A percentile compares a stretch with the other conserved stretches of the same genome.
These are phyloP conservation scores for Spathaspora hagerdaliae DNA, from an alignment of 805 yeast species.

Conservation along the genomic window DNA sequence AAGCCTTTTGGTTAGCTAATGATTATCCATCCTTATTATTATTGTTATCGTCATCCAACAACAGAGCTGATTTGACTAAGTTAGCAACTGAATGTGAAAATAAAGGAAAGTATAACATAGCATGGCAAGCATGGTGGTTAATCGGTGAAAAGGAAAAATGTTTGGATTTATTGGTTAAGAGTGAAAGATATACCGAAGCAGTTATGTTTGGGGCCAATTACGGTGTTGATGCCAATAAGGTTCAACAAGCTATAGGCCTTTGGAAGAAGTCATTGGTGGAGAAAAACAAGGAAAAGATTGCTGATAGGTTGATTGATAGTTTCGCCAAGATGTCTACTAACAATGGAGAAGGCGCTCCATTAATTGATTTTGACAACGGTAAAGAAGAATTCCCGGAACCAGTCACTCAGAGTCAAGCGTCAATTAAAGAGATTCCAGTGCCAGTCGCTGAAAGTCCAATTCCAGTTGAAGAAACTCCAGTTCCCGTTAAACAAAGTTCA, in stretches of 20 bases:
- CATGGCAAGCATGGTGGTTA: slow-evolving; percentile 89
- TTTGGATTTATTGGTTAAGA: slow-evolving; percentile 58
- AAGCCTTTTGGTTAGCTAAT: slow-evolving; percentile 71
- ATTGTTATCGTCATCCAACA: slow-evolving; percentile 76
- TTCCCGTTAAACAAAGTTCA: background rate
- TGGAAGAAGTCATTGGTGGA: slow-evolving; percentile 65
- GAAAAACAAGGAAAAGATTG: slow-evolving; percentile 52
- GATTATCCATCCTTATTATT: slow-evolving; percentile 82
- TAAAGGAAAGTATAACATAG: slow-evolving; percentile 82
- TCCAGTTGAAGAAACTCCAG: background rate
- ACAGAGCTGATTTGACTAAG: slow-evolving; percentile 52
- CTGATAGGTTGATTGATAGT: slow-evolving; percentile 57
- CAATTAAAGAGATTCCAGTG: too few species aligned
- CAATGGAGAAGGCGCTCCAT: slow-evolving; percentile 4
- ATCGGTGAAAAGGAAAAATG: slow-evolving; percentile 67
- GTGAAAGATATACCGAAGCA: slow-evolving; percentile 80
- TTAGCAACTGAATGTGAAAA: slow-evolving; percentile 65
- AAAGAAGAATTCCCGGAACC: slow-evolving; percentile 11
- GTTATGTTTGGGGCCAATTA: slow-evolving; percentile 76
- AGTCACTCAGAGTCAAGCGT: slow-evolving; percentile 34
- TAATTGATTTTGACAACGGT: slow-evolving; percentile 17
- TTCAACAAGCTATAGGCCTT: slow-evolving; percentile 43
- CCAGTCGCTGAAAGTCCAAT: background rate
- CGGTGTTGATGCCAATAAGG: slow-evolving; percentile 38
- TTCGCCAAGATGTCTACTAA: slow-evolving; percentile 12